Evolutionary conservation across 768 basidiomycete genomes (phyloP), one percentile per base, ranked within the genome.

Genomic region (Suillus subaureus): DNA sequence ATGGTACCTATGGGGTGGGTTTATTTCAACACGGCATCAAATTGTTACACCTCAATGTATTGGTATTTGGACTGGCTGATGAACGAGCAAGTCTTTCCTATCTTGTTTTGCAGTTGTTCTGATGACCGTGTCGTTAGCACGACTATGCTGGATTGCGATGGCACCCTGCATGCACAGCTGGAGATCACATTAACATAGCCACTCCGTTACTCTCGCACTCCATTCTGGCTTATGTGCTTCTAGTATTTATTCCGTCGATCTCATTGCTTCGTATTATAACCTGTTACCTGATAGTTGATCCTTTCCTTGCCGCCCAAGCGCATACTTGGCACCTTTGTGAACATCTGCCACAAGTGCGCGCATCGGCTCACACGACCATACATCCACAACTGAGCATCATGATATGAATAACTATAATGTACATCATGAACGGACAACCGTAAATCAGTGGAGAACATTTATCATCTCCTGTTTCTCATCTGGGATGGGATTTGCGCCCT

Each of bases 1-100:
- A 0, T 3, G 31, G 5, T 13, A 23, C n/a, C 35, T 37, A 11
- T 2, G 6, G n/a, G n/a, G 23, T 49, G 23, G 2, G n/a, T n/a
- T 55, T 31, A 21, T 8, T 55, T 21, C 6, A 33, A 55, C 33
- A 5, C 1, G 12, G 1, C 12, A 49, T 49, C 4, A 31, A 4
- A 35, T 6, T 4, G 11, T 6, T 5, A 21, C 21, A 1, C 0
- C 18, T 3, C 0, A 4, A 5, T 12, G 8, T 5, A 28, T 31
- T 28, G 16, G 31, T 3, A 13, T 31, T 52, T 28, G 26, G 15
- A 52, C 15, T 54, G 52, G 28, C 8, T 18, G 16, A 54, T 31
- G 16, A 18, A 52, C 51, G 26, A 7, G 26, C 28, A 18, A 31
- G 15, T 54, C 16, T 45, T n/a, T 4, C 45, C 3, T 45, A n/a